These are phyloP conservation scores for Apophysomyces elegans DNA, from an alignment of 371 early-diverging fungal species.

Conservation along the genomic window DNA sequence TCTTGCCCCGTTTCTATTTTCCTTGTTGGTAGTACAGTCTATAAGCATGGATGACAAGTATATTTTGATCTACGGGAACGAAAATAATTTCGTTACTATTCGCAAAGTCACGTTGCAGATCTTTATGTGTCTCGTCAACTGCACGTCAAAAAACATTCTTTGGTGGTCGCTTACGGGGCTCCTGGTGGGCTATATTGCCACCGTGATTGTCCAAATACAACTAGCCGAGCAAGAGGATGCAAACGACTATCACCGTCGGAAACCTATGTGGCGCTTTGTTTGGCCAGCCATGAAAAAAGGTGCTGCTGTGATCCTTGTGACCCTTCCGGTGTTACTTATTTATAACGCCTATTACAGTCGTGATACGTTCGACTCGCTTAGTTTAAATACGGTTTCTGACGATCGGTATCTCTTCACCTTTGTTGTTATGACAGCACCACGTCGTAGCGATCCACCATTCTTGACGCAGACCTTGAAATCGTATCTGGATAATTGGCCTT, in stretches of 20 bases:
- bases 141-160: conserved; percentile 41
- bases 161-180: conserved; percentile 58
- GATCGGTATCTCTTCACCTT: conserved; percentile 47
- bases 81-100: conserved; percentile 29
- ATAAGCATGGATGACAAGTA: conserved; percentile 41
- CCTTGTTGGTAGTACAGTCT: conserved; percentile 49
- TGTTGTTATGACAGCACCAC: conserved; percentile 54
- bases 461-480: conserved; percentile 45
- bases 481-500: conserved; percentile 43
- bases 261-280: conserved; percentile 21
- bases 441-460: conserved; percentile 45
- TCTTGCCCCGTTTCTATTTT: conserved; percentile 49
- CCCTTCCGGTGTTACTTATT: conserved; percentile 27
- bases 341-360: conserved; percentile 35
- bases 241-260: conserved; percentile 15
- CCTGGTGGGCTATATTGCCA: conserved; percentile 41
- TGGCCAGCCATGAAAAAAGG: conserved; percentile 20
- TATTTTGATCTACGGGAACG: conserved; percentile 32
- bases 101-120: conserved; percentile 40
- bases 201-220: conserved; percentile 26
- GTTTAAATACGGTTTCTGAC: conserved; percentile 23
- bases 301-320: conserved; percentile 11
- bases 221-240: conserved; percentile 18
- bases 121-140: conserved; percentile 49
- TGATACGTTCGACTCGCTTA: conserved; percentile 27